phyloP scores from a whole-genome alignment of 768 basidiomycete genomes.

The Austroboletus festivus region DNA sequence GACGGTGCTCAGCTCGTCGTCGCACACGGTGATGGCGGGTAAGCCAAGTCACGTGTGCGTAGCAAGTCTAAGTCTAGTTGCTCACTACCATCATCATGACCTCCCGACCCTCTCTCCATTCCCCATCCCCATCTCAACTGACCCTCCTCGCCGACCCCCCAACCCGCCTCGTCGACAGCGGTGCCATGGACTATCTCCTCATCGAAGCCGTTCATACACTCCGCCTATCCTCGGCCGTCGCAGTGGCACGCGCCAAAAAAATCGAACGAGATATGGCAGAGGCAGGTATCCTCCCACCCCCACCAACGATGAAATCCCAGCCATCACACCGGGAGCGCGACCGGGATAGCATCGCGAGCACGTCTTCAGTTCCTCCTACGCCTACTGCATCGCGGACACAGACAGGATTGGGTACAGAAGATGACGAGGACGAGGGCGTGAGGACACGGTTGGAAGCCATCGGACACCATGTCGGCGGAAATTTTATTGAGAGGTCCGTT shows the following conservation, averaged over 20 bases:
- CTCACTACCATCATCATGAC: background rate
- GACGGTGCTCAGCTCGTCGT: background rate
- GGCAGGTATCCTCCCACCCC: slow-evolving; percentile 64
- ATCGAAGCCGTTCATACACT: slow-evolving; percentile 78
- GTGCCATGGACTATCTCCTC: slow-evolving; percentile 81
- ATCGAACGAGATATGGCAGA: slow-evolving; percentile 78
- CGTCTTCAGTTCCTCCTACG: slow-evolving; percentile 10
- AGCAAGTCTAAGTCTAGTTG: too few species aligned
- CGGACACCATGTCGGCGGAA: slow-evolving; percentile 82
- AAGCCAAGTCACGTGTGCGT: background rate
- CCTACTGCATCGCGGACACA: slow-evolving; percentile 18
- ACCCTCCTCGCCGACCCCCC: slow-evolving; percentile 66
- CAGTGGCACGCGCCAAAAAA: slow-evolving; percentile 60
- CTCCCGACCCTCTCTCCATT: slow-evolving; percentile 29
- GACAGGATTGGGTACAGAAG: slow-evolving; percentile 19
- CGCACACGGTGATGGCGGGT: background rate
- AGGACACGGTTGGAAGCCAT: slow-evolving; percentile 73
- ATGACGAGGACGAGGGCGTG: slow-evolving; percentile 75
- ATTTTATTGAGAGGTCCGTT: slow-evolving; percentile 74
- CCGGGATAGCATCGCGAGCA: slow-evolving; percentile 35
- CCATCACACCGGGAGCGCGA: slow-evolving; percentile 33
- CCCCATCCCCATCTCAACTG: slow-evolving; percentile 25
- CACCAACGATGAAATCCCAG: slow-evolving; percentile 37
- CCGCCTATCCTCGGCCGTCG: slow-evolving; percentile 69
- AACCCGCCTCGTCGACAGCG: slow-evolving; percentile 55